phyloP scores from a whole-genome alignment of 352 stramenopile species.

The Phytophthora brassicae region DNA sequence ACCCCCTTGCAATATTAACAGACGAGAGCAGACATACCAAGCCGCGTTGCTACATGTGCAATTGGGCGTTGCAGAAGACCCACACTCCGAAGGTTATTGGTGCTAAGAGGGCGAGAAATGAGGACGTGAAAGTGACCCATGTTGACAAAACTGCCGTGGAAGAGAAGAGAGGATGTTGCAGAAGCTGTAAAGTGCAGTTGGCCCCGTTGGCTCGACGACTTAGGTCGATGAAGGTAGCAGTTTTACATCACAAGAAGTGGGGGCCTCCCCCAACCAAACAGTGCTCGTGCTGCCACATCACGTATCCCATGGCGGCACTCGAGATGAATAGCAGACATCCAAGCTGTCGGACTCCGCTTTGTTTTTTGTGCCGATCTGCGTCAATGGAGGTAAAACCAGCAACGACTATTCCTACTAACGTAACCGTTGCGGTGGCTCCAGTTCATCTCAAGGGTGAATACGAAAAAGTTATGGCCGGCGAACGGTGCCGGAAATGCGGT shows the following conservation, averaged over 20 bases:
- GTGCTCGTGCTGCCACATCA: conserved; percentile 14
- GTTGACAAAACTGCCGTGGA: neutral
- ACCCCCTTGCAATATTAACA: conserved; percentile 15
- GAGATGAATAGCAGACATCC: neutral
- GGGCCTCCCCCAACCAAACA: neutral
- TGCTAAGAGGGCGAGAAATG: conserved; percentile 5
- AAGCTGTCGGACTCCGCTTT: neutral
- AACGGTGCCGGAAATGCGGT: no score
- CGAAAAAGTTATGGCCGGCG: no score
- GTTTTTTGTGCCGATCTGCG: neutral
- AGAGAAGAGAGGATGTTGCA: neutral
- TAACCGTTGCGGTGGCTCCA: no score
- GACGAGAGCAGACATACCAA: conserved; percentile 13
- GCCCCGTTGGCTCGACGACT: neutral
- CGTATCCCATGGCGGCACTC: conserved; percentile 5
- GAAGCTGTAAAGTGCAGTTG: neutral
- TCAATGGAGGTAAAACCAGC: neutral
- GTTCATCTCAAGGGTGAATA: no score
- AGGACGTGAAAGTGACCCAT: conserved; percentile 2
- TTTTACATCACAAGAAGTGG: neutral
- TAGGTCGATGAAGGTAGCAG: conserved; percentile 2
- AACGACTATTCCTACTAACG: neutral
- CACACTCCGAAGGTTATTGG: neutral
- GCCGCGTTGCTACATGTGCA: conserved; percentile 25
- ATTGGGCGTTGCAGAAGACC: conserved; percentile 7